Evolutionary conservation across 2,329 filamentous ascomycete species (phyloP), one percentile per base, ranked within the genome.

Genomic region (Dothiorella sarmentorum): DNA sequence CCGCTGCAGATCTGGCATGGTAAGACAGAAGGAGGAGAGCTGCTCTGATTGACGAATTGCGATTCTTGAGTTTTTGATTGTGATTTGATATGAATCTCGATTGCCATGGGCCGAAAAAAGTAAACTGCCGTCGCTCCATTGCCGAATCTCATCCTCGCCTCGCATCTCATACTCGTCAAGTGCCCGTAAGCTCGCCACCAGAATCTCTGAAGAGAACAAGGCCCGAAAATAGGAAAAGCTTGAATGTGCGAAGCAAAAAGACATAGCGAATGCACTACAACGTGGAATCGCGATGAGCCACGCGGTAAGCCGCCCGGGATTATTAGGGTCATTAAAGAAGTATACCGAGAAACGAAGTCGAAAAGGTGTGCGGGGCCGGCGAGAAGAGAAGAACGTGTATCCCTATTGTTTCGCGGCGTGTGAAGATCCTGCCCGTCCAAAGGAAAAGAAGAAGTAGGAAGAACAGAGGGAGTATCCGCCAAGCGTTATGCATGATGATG

Each of bases 401-500:
- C 38, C 53, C 53, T 37, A 44, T 58, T 40, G 42, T 31, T 44
- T 58, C 42, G 42, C 43, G 20, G 31, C 33, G 40, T 22, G 31
- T 17, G 55, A 3, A 15, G 11, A 24, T 44, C 53, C 38, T 40
- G n/a, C 33, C 49, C 10, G 49, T 38, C 51, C 51, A 56, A 37
- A n/a, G n/a, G 51, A 55, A 44, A 38, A 29, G 29, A 56, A 43
- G 33, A 42, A 37, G 22, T 35, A 38, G 31, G 11, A 43, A 56
- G 26, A 45, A 56, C 45, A 37, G 42, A 29, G 53, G 42, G 29
- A 56, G 29, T 27, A 37, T 27, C 53, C 53, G 37, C 53, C 38
- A 56, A n/a, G 38, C 40, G 35, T 56, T 35, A 56, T 56, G 47
- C 49, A 55, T 57, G 38, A 40, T 44, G 51, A 56, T 52, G 59